Evolutionary conservation across 225 moss, liverwort and hornwort genomes (phyloP), one percentile per base, ranked within the genome.

Genomic region (Physcomitrellopsis africana): DNA sequence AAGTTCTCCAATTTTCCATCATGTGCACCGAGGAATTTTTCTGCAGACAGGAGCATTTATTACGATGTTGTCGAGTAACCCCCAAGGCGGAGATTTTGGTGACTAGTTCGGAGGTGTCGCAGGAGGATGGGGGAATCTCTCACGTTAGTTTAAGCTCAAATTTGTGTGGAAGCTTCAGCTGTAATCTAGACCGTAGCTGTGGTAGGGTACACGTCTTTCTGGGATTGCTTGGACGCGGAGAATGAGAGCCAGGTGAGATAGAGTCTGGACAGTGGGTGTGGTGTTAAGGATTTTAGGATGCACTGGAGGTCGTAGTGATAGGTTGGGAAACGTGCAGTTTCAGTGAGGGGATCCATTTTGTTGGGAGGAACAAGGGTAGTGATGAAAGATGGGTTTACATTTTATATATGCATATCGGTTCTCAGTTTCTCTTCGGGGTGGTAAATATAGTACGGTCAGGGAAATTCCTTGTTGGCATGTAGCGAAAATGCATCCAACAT

Each of bases 91-190:
- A 2, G 43, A 51, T 19, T 9, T 10, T 9, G 62, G 3, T 27
- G 20, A 27, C 57, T 11, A 14, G 63, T 45, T 74, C 3, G 18
- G 58, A 65, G 78, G 64, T 53, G 42, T n/a, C 22, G 69, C 60
- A 19, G 1, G 60, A 18, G 13, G 58, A 47, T 63, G 53, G 29
- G 19, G 45, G 45, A 22, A 3, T 37, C 24, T 8, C 55, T 44
- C 43, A 65, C 26, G 27, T 54, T 29, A 11, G 48, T 11, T 12
- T 22, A 16, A 49, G 11, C 32, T 37, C 32, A 2, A 37, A 15
- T 15, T 49, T 15, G 48, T 49, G 48, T 49, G 48, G 7, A 14
- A 49, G 48, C 48, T 49, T 15, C 11, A 10, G 37, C 37, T 42
- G 10, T 37, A 43, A 20, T 17, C 2, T 32, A 16, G 5, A 59